phyloP scores from a whole-genome alignment of 148 eudicot species.

The Drosera capensis region DNA sequence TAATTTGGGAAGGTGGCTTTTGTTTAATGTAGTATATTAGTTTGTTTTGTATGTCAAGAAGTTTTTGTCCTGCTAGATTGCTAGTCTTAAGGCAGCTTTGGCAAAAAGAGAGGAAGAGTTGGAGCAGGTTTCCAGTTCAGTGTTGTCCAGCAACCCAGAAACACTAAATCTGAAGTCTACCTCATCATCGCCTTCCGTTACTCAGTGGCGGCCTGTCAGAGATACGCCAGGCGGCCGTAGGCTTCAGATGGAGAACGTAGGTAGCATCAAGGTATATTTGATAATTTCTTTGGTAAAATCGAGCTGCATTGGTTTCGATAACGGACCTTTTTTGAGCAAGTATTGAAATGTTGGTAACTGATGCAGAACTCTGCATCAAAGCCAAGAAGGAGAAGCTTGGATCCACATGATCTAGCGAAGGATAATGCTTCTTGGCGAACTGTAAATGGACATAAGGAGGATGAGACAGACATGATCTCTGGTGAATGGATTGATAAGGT shows the following conservation, averaged over 20 bases:
- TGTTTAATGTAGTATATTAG: too few relatives aligned
- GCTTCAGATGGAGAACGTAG: conserved; percentile 11
- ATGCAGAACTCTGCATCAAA: conserved; percentile 14
- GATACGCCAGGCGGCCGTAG: neutral
- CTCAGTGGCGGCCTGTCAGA: conserved; percentile 10
- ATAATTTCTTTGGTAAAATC: neutral
- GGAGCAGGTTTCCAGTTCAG: conserved; percentile 16
- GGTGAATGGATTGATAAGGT: conserved; percentile 36
- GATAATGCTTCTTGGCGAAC: conserved; percentile 31
- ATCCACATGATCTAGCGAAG: conserved; percentile 32
- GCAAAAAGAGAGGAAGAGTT: conserved; percentile 66
- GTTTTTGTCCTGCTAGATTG: conserved; percentile 28
- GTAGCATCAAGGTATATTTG: conserved; percentile 35
- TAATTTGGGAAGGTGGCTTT: too few relatives aligned
- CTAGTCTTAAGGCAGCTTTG: conserved; percentile 59
- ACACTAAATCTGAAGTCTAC: conserved; percentile 25
- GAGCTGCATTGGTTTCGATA: too few relatives aligned
- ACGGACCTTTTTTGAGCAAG: neutral
- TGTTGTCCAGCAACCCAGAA: conserved; percentile 31
- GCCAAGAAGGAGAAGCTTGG: conserved; percentile 48
- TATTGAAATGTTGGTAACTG: conserved; percentile 11
- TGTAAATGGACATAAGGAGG: conserved; percentile 16
- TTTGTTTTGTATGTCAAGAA: neutral
- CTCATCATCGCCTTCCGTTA: conserved; percentile 44
- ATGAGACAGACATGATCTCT: conserved; percentile 19